phyloP scores from a whole-genome alignment of 106 monocot genomes.

The Cymbidium sinense region DNA sequence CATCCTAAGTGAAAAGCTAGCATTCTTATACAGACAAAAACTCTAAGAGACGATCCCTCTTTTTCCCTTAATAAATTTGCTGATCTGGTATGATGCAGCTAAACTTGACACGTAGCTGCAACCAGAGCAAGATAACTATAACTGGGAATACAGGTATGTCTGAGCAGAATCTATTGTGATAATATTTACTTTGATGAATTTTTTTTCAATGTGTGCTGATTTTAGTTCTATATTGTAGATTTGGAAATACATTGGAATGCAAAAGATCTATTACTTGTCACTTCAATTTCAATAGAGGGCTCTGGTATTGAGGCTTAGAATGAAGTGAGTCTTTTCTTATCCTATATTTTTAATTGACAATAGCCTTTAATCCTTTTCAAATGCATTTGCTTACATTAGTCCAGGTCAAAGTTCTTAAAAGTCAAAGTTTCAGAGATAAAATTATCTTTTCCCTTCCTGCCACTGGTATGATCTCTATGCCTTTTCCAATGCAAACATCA shows the following conservation, averaged over 20 bases:
- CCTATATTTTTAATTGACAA: neutral
- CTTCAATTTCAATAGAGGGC: conserved; percentile 27
- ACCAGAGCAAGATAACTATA: conserved; percentile 49
- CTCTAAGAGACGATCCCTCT: neutral
- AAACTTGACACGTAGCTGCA: conserved; percentile 53
- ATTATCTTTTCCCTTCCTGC: conserved; percentile 64
- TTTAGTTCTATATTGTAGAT: conserved; percentile 35
- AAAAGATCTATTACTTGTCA: conserved; percentile 48
- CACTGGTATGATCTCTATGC: conserved; percentile 48
- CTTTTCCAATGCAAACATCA: neutral
- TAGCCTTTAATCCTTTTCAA: neutral
- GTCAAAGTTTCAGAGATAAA: conserved; percentile 48
- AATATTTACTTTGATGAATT: neutral
- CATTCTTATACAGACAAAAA: neutral
- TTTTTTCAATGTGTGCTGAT: neutral
- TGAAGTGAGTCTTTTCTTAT: conserved; percentile 32
- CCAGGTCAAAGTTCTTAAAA: conserved; percentile 58
- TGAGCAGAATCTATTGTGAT: neutral
- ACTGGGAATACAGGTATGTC: conserved; percentile 73
- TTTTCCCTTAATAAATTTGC: neutral
- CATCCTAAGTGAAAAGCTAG: neutral
- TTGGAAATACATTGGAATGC: conserved; percentile 68
- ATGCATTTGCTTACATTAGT: conserved; percentile 6
- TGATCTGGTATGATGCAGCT: conserved; percentile 37
- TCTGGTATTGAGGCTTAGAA: conserved; percentile 37